Base-by-base conservation (phyloP, 192 early-diverging fungal species). In the Paraglomus brasilianum region DNA sequence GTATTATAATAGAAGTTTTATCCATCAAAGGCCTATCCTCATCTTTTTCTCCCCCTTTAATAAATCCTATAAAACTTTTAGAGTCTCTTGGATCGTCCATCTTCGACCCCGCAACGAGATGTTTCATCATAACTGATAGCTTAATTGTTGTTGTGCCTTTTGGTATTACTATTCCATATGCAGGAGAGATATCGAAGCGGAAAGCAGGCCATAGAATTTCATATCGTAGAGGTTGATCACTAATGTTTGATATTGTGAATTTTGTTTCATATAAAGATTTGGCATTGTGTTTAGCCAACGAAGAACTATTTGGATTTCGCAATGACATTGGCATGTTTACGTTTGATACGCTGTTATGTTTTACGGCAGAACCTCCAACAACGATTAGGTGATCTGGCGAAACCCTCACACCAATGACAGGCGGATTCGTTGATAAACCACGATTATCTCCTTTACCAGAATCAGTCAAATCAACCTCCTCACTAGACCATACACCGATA, bases 141-240 rank as follows among this genome's bases (percentile, higher is more conserved):
- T 69, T 69, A 19, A 69, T 56, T 11, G 58, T 13, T 5, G 42
- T 58, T 36, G 58, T 56, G 6, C 67, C 14, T 14, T 69, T 47
- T 39, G 67, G 38, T 47, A 58, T 52, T 47, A 69, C 44, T 39
- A 56, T 46, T 4, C 67, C 67, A 15, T 69, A 69, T 38, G 67
- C 67, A 5, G 67, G 67, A 6, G 53, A 21, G 15, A 69, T 19
- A 58, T 69, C 67, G 48, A 69, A 69, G 45, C 67, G 8, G 19
- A 69, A 69, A 38, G 67, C 67, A 1, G 67, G 67, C 67, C 67
- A 69, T 21, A 69, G 67, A 15, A 69, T 69, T 24, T 69, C 67
- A 11, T 58, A 69, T 30, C 55, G 55, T 17, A 69, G 42, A 46
- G 67, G 45, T 21, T 45, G 15, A 8, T 69, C 55, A 0, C 53